These are phyloP conservation scores for Rhodotorula paludigena DNA, from an alignment of 768 basidiomycete species.

Conservation along the genomic window DNA sequence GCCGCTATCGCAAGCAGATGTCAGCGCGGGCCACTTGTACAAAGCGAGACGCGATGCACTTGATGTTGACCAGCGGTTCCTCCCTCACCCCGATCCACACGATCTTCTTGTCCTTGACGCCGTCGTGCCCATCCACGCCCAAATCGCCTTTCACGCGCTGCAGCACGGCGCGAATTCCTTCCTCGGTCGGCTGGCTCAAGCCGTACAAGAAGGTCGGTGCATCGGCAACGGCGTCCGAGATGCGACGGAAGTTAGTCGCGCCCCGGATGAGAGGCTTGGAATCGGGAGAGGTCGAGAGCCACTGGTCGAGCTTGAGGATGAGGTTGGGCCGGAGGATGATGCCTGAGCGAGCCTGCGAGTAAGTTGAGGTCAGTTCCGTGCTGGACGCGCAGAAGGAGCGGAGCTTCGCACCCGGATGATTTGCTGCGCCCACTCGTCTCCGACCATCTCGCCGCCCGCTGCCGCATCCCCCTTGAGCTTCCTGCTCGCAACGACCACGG, in stretches of 20 bases:
- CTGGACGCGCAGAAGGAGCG: not conserved
- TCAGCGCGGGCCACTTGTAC: too few species aligned
- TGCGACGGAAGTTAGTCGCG: conserved; percentile 88
- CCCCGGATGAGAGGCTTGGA: conserved; percentile 62
- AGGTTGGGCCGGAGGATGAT: conserved; percentile 88
- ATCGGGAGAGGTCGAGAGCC: conserved; percentile 21
- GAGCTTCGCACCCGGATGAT: conserved; percentile 70
- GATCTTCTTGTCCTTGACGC: conserved; percentile 50
- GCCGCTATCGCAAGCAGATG: conserved; percentile 49
- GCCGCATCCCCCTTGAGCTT: conserved; percentile 61
- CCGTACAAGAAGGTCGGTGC: conserved; percentile 85
- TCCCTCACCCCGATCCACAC: conserved; percentile 81
- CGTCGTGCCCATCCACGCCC: too few species aligned
- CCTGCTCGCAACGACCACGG: not conserved
- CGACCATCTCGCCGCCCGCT: conserved; percentile 68
- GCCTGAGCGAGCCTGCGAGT: conserved; percentile 73
- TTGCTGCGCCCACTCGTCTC: conserved; percentile 92
- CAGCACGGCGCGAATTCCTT: conserved; percentile 62
- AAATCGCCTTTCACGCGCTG: conserved; percentile 15
- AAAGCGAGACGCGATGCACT: conserved; percentile 44
- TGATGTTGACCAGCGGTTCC: conserved; percentile 77
- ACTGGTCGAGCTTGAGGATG: conserved; percentile 55
- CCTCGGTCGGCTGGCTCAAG: conserved; percentile 83
- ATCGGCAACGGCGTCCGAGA: conserved; percentile 70
- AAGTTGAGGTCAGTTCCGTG: not conserved